A percentile compares a stretch with the other conserved stretches of the same genome.
These are phyloP conservation scores for Pyrrhoderma noxium DNA, from an alignment of 1,284 basidiomycete genomes.

Conservation along the genomic window DNA sequence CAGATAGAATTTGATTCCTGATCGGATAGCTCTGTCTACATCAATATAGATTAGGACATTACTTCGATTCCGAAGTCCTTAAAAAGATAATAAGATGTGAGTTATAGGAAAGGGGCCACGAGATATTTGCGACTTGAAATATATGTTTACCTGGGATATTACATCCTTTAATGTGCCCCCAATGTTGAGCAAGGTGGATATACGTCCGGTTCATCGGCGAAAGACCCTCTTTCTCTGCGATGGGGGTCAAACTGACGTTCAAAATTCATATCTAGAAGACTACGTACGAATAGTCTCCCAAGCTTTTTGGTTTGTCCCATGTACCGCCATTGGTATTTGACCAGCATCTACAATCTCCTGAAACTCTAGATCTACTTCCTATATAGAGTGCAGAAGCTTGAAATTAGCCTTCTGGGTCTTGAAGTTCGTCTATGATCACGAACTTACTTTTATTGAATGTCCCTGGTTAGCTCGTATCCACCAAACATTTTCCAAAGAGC, in stretches of 20 bases:
- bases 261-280: neutral
- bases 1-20: constrained; percentile 64
- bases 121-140: no score
- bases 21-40: constrained; percentile 60
- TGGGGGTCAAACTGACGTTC: neutral
- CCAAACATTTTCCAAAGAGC: constrained; percentile 40
- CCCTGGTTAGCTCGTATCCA: constrained; percentile 95
- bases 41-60: constrained; percentile 73
- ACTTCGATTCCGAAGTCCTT: constrained; percentile 73
- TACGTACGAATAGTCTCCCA: constrained; percentile 65
- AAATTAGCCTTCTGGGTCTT: neutral
- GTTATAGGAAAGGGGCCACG: no score
- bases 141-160: constrained; percentile 23
- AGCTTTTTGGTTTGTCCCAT: constrained; percentile 62
- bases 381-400: neutral
- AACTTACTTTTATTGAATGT: constrained; percentile 71
- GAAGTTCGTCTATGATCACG: neutral
- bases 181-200: constrained; percentile 79
- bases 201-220: constrained; percentile 85
- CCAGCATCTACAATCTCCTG: constrained; percentile 49
- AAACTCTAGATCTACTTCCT: constrained; percentile 65
- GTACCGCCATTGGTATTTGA: constrained; percentile 71
- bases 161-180: constrained; percentile 36
- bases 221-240: constrained; percentile 57
- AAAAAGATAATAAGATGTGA: neutral